Evolutionary conservation across 2,329 filamentous ascomycete species (phyloP), one percentile per base, ranked within the genome.

Genomic region (Penicillium occitanis): DNA sequence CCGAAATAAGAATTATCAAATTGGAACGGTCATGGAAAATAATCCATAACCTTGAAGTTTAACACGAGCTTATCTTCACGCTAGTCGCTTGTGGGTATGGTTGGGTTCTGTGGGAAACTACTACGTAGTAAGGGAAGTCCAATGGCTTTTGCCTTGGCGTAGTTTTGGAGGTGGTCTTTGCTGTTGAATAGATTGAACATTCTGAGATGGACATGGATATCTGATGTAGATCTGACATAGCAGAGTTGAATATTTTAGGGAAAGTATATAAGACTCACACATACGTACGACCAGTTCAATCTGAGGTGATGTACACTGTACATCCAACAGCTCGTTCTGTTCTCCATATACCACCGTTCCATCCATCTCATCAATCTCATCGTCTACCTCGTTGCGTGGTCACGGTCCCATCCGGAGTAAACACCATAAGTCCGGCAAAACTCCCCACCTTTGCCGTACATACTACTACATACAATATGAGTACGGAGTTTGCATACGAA

Each of bases 21-120:
- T 64, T 64, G 51, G 62, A 64, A 64, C 62, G 62, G 62, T 64
- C 40, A 64, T 55, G 22, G 50, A 33, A 63, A 62, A 50, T 51
- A 62, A 50, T 50, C 25, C 40, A 35, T 40, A 40, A 48, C 42
- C 44, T 37, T 51, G 48, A 62, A 51, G 40, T 46, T 40, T 58
- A 58, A 40, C n/a, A 14, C 57, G 35, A 62, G 61, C 51, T 63
- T 64, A 64, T 64, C 62, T 63, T 19, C 44, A n/a, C 59, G 19
- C 44, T 55, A 63, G 22, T 51, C 48, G 13, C 6, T 17, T 28
- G 22, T 51, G 22, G 48, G 5, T 33, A 22, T 5, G 25, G 17
- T 19, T 57, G 17, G n/a, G 11, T 30, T 44, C 40, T 35, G 30
- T 30, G 6, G 28, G 28, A 30, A 30, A 3, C 28, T 30, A 30